Evolutionary conservation across 225 moss, liverwort and hornwort species (phyloP).

Genomic region (Climacium dendroides): DNA sequence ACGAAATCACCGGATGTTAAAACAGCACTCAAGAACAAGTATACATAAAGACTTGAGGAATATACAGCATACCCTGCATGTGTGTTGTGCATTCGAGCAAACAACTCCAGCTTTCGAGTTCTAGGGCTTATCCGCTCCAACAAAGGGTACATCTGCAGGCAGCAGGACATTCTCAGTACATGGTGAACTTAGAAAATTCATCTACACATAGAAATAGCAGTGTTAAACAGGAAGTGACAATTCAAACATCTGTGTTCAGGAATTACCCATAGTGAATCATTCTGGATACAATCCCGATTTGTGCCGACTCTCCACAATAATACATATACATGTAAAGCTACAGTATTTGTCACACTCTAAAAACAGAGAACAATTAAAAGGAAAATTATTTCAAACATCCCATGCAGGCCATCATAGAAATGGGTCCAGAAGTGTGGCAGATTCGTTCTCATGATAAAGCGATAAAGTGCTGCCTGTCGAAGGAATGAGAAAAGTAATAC

Average conservation of each 20-base stretch:
- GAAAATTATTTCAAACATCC: background rate
- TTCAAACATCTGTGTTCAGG: background rate
- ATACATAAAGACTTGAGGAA: background rate
- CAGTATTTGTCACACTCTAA: background rate
- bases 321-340: background rate
- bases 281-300: background rate
- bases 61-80: conserved; percentile 76
- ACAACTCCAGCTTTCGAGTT: conserved; percentile 95
- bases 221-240: background rate
- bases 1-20: background rate
- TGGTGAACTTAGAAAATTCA: background rate
- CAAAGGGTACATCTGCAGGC: conserved; percentile 88
- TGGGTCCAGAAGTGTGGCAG: background rate
- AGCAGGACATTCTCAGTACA: conserved; percentile 2
- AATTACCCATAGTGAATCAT: background rate
- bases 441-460: background rate
- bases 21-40: background rate
- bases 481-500: background rate
- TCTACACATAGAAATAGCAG: background rate
- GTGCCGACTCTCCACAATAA: background rate
- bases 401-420: background rate
- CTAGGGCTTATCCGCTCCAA: conserved; percentile 97
- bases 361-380: background rate
- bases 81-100: conserved; percentile 99
- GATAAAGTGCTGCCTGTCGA: background rate